Conservation (phyloP, 2,329 filamentous ascomycete genomes). For the Penicillium sp. region DNA sequence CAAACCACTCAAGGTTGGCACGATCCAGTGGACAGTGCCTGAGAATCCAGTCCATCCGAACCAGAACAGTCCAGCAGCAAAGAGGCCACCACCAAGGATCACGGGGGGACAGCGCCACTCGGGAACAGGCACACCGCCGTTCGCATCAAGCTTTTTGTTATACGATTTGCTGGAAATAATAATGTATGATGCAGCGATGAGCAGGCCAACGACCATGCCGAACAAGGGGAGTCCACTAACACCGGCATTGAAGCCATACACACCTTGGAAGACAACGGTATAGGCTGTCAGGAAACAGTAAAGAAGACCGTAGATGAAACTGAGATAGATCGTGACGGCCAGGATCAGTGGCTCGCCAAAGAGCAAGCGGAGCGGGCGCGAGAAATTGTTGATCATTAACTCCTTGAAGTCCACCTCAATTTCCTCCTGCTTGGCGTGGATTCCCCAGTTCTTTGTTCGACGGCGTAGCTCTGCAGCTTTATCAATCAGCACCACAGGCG, state of each 20-base stretch:
- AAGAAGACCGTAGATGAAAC: conserved; percentile 37
- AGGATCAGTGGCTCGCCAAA: conserved; percentile 45
- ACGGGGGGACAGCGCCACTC: conserved; percentile 58
- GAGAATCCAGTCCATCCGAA: conserved; percentile 69
- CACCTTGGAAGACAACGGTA: conserved; percentile 38
- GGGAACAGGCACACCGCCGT: conserved; percentile 58
- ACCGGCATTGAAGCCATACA: conserved; percentile 69
- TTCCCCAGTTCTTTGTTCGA: conserved; percentile 58
- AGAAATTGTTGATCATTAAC: conserved; percentile 52
- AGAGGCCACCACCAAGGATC: conserved; percentile 52
- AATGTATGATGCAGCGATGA: conserved; percentile 62
- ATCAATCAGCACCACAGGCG: conserved; percentile 56
- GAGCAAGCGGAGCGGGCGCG: conserved; percentile 47
- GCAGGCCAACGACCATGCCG: conserved; percentile 73
- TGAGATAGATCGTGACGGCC: conserved; percentile 40
- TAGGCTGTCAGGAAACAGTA: conserved; percentile 40
- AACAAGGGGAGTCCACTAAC: conserved; percentile 77
- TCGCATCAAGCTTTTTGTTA: conserved; percentile 45
- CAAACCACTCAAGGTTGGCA: conserved; percentile 47
- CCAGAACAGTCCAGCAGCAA: conserved; percentile 68
- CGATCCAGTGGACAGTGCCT: conserved; percentile 39
- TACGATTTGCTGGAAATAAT: conserved; percentile 53
- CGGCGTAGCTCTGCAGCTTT: conserved; percentile 51
- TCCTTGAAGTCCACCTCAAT: conserved; percentile 53
- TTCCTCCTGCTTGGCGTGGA: conserved; percentile 55